These are phyloP conservation scores for Afroboletus lepidellus DNA, from an alignment of 1,284 basidiomycete species.

Conservation along the genomic window DNA sequence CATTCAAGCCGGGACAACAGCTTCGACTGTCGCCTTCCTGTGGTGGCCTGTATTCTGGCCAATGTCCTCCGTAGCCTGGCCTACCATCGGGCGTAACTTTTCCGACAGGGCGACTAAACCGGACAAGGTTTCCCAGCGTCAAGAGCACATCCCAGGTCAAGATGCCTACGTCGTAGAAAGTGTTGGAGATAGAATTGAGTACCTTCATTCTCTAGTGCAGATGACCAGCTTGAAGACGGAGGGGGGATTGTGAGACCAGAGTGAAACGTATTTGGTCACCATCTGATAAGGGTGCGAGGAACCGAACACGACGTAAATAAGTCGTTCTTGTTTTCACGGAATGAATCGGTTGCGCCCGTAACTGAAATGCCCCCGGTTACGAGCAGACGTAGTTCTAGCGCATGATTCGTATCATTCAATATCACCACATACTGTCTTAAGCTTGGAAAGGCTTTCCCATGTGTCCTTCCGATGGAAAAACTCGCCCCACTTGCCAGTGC, in stretches of 20 bases:
- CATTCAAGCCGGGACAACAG: conserved; percentile 69
- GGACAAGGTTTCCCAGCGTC: conserved; percentile 53
- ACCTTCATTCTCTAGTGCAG: conserved; percentile 12
- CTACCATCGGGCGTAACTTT: conserved; percentile 53
- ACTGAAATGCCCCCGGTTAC: no score
- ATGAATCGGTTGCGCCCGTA: no score
- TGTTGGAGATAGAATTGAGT: conserved; percentile 11
- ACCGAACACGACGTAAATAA: background rate
- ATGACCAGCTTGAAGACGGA: background rate
- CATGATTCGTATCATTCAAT: background rate
- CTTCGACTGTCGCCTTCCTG: conserved; percentile 64
- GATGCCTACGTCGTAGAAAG: conserved; percentile 23
- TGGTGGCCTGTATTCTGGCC: conserved; percentile 65
- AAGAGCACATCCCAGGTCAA: conserved; percentile 56
- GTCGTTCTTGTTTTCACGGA: no score
- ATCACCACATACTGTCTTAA: no score
- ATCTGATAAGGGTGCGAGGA: background rate
- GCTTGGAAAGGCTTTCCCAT: no score
- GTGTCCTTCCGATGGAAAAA: no score
- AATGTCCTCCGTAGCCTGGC: conserved; percentile 58
- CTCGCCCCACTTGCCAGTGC: no score
- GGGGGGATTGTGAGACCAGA: background rate
- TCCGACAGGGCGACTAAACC: conserved; percentile 47
- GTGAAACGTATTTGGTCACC: background rate
- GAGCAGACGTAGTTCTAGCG: no score